A percentile compares a stretch with the other conserved stretches of the same genome.
Conservation (phyloP, 495 filamentous ascomycete species). For the Xylaria sp. region DNA sequence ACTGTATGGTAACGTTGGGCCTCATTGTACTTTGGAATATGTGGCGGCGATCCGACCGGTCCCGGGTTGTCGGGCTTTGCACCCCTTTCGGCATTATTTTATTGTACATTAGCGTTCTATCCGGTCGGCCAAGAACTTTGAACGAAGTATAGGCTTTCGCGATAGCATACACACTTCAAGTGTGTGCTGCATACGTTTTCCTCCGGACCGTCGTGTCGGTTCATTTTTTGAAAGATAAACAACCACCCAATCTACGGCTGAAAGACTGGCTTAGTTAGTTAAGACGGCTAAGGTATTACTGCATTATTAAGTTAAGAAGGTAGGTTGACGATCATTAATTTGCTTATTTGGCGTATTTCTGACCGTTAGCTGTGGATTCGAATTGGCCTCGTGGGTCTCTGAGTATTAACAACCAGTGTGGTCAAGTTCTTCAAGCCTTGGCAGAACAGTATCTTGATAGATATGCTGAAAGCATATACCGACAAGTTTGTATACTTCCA, state of each 20-base stretch:
- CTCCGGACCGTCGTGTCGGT: not conserved
- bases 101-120: not conserved
- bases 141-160: not conserved
- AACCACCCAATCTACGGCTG: not conserved
- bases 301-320: not conserved
- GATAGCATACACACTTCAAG: not conserved
- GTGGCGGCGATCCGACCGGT: too few relatives aligned
- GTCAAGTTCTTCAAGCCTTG: not conserved
- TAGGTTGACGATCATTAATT: not conserved
- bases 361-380: not conserved
- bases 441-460: not conserved
- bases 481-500: too few relatives aligned
- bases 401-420: not conserved
- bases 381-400: not conserved
- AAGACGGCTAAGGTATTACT: too few relatives aligned
- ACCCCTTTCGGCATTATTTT: not conserved
- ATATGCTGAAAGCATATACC: too few relatives aligned
- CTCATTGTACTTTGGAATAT: too few relatives aligned
- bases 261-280: too few relatives aligned
- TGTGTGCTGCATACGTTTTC: not conserved
- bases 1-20: too few relatives aligned
- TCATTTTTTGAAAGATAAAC: not conserved
- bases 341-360: not conserved
- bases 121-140: not conserved
- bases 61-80: not conserved